These are phyloP conservation scores for Aethionema arabicum DNA, from an alignment of 345 rosid species.

Conservation along the genomic window DNA sequence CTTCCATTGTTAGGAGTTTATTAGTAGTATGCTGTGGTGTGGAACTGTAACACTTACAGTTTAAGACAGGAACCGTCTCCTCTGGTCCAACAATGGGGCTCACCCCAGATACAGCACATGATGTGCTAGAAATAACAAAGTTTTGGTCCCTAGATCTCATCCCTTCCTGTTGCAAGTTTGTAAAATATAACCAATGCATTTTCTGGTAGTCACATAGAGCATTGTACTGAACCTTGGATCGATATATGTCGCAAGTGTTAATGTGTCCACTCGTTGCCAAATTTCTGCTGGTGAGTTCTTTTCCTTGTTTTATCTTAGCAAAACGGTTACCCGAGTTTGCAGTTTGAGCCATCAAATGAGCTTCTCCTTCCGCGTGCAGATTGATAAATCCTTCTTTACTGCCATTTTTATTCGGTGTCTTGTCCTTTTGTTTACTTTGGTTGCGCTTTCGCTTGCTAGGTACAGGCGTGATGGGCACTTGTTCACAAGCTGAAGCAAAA, in stretches of 20 bases:
- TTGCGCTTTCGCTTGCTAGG: constrained; percentile 30
- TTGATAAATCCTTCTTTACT: background rate
- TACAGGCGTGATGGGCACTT: constrained; percentile 43
- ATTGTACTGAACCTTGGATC: constrained; percentile 41
- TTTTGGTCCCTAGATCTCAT: constrained; percentile 49
- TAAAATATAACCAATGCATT: constrained; percentile 33
- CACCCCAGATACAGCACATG: constrained; percentile 35
- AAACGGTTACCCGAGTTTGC: constrained; percentile 15
- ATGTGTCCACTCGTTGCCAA: constrained; percentile 25
- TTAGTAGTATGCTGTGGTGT: constrained; percentile 25
- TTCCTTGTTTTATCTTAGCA: constrained; percentile 39
- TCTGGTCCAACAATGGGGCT: background rate
- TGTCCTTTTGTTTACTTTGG: constrained; percentile 17
- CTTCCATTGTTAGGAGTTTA: constrained; percentile 32
- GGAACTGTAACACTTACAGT: constrained; percentile 22
- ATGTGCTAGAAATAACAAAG: constrained; percentile 35
- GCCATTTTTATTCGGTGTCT: background rate
- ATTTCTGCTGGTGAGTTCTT: constrained; percentile 32
- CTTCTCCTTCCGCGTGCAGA: background rate
- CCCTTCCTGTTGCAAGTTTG: constrained; percentile 42
- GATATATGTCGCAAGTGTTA: constrained; percentile 35
- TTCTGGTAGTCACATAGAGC: constrained; percentile 40
- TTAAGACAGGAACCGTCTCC: constrained; percentile 26
- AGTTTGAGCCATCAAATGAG: constrained; percentile 10
- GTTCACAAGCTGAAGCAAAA: constrained; percentile 30